These are phyloP conservation scores for Boletus bicolor DNA, from an alignment of 768 basidiomycete species.

Conservation along the genomic window DNA sequence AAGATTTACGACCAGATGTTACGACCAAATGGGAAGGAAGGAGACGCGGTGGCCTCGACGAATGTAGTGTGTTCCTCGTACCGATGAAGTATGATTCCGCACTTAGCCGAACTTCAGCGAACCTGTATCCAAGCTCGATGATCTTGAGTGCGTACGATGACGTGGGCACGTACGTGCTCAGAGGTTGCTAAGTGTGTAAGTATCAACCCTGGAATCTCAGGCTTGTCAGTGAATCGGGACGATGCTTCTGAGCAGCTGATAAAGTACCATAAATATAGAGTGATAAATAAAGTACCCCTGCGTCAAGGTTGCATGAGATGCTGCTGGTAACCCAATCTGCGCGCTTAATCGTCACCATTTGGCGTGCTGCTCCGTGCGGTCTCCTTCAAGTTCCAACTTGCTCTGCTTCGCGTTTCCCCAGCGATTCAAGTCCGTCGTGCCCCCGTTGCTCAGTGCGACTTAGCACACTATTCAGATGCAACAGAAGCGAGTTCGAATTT, in stretches of 20 bases:
- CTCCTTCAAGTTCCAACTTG: neutral
- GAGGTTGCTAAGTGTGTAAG: neutral
- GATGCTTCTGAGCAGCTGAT: neutral
- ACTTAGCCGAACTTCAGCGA: neutral
- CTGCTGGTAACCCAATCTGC: no score
- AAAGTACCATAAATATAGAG: neutral
- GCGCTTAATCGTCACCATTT: neutral
- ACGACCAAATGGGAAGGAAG: neutral
- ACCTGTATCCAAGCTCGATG: neutral
- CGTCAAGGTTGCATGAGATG: neutral
- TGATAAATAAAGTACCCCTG: neutral
- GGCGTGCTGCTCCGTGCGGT: neutral
- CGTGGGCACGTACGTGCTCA: neutral
- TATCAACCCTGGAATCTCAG: constrained; percentile 5
- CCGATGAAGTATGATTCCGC: neutral
- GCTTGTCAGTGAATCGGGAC: constrained; percentile 12
- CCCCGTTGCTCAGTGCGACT: no score
- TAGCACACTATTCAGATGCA: no score
- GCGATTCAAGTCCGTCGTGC: no score
- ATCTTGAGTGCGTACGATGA: neutral
- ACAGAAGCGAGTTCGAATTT: no score
- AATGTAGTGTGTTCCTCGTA: neutral
- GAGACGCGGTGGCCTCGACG: neutral
- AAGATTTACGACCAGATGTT: neutral
- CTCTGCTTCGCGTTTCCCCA: neutral